Evolutionary conservation across 1,284 basidiomycete genomes (phyloP).

Genomic region (Ceratobasidium sp.): DNA sequence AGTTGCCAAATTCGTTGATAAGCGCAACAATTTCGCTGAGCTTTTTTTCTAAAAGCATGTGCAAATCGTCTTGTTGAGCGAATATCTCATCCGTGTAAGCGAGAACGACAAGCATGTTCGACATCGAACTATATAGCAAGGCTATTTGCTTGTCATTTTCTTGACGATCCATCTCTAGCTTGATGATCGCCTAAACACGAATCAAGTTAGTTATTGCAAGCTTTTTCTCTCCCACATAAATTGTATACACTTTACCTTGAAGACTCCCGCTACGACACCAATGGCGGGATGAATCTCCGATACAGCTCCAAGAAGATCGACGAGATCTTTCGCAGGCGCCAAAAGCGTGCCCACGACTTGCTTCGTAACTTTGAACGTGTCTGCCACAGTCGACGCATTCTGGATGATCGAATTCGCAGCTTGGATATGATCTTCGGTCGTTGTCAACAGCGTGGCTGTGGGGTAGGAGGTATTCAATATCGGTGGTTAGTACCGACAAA

Average conservation of each 20-base stretch:
- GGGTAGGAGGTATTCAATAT: background rate
- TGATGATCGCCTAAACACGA: constrained; percentile 10
- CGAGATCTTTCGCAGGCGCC: constrained; percentile 28
- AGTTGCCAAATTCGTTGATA: constrained; percentile 32
- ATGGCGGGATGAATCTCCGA: constrained; percentile 26
- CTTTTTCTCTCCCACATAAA: background rate
- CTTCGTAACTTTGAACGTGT: constrained; percentile 21
- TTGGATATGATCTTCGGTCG: constrained; percentile 25
- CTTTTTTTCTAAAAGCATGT: constrained; percentile 2
- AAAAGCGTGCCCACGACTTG: constrained; percentile 13
- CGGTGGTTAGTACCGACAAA: too few species aligned
- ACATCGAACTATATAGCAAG: constrained; percentile 17
- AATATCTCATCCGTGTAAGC: constrained; percentile 25
- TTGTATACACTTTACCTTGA: background rate
- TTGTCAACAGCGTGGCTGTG: constrained; percentile 7
- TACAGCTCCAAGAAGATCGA: constrained; percentile 20
- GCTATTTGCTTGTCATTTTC: constrained; percentile 31
- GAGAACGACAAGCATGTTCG: constrained; percentile 32
- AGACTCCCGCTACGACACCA: constrained; percentile 8
- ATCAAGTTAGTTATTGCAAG: background rate
- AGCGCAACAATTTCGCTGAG: constrained; percentile 13
- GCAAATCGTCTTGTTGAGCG: constrained; percentile 5
- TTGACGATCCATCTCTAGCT: constrained; percentile 29
- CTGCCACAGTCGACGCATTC: constrained; percentile 14
- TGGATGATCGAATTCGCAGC: constrained; percentile 26